These are phyloP conservation scores for Circinella umbellata DNA, from an alignment of 371 early-diverging fungal species.

Conservation along the genomic window DNA sequence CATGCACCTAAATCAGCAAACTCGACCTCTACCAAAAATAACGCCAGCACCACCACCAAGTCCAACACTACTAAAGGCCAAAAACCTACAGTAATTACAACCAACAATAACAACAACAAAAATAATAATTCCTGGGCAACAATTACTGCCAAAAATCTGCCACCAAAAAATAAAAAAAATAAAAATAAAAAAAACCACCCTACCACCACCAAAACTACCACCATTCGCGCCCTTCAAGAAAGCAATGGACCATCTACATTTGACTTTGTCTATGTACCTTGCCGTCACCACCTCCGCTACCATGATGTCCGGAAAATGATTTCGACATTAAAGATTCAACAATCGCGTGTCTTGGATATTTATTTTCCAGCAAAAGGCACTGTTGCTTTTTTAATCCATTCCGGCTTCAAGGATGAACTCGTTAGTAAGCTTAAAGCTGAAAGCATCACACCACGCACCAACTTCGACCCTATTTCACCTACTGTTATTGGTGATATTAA, in stretches of 20 bases:
- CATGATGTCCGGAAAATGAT: background rate
- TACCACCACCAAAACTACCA: too few species aligned
- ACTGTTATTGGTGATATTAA: background rate
- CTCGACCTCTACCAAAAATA: too few species aligned
- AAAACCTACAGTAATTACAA: too few species aligned
- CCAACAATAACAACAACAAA: too few species aligned
- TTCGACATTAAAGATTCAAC: background rate
- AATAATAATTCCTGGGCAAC: background rate
- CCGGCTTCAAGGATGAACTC: background rate
- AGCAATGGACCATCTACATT: too few species aligned
- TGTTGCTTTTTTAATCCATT: background rate
- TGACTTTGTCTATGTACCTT: background rate
- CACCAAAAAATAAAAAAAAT: background rate
- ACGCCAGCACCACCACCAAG: too few species aligned
- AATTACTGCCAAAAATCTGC: background rate
- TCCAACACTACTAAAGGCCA: too few species aligned
- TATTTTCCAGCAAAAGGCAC: slow-evolving; percentile 1
- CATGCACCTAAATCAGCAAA: too few species aligned
- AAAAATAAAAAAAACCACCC: too few species aligned
- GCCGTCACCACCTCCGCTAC: too few species aligned
- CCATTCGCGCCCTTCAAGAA: too few species aligned
- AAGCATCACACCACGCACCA: background rate
- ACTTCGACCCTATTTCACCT: background rate
- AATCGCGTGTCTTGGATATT: background rate
- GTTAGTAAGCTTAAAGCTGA: background rate